Evolutionary conservation across 768 basidiomycete species (phyloP).

Genomic region (Pleurotus giganteus): DNA sequence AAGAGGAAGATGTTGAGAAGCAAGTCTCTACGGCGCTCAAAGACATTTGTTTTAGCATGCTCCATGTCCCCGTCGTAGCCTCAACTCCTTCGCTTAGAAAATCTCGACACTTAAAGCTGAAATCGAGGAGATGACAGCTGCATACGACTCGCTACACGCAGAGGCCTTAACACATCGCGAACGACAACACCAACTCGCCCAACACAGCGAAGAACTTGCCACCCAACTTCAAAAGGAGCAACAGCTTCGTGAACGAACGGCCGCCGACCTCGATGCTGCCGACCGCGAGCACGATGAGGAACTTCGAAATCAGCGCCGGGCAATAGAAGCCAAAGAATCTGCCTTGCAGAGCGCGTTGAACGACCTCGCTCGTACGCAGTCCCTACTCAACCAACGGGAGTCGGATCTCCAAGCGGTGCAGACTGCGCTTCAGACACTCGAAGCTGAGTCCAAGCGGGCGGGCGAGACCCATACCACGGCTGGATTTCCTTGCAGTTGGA

Average conservation of each 20-base stretch:
- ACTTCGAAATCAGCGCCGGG: no score
- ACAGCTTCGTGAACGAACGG: constrained; percentile 47
- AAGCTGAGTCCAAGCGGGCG: constrained; percentile 72
- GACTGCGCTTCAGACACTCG: no score
- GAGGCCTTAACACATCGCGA: constrained; percentile 67
- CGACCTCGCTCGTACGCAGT: no score
- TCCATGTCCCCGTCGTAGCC: neutral
- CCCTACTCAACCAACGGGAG: no score
- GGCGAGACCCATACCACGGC: constrained; percentile 86
- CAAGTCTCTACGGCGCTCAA: constrained; percentile 69
- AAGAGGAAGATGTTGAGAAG: constrained; percentile 76
- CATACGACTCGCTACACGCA: constrained; percentile 54
- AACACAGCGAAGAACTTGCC: no score
- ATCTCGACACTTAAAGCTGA: constrained; percentile 59
- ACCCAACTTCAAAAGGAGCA: constrained; percentile 62
- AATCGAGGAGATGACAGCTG: no score
- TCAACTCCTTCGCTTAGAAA: constrained; percentile 48
- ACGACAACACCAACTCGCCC: constrained; percentile 75
- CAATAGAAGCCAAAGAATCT: no score
- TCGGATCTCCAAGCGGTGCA: no score
- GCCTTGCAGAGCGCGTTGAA: no score
- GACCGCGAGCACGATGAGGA: no score
- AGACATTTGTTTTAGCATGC: constrained; percentile 49
- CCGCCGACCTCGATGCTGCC: constrained; percentile 53
- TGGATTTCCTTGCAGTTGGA: constrained; percentile 88